Evolutionary conservation across 2,329 filamentous ascomycete species (phyloP), one percentile per base, ranked within the genome.

Genomic region (Grosmannia serpens): DNA sequence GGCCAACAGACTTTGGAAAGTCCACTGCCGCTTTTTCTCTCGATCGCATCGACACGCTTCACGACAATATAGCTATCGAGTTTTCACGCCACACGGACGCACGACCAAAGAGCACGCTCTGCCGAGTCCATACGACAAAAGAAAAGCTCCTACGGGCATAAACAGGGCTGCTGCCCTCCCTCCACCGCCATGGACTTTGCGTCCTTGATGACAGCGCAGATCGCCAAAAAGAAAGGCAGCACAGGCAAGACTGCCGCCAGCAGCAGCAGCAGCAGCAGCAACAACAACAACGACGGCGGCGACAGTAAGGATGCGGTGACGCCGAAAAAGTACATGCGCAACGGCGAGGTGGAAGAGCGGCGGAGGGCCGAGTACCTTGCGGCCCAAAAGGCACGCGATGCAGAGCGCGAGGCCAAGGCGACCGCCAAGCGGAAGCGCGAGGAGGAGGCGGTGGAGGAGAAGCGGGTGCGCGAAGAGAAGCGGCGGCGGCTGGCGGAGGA

Each of bases 121-220:
- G 2, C 17, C 41, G 8, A 44, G n/a, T 7, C 20, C 1, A n/a
- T 20, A 44, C 41, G 41, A 44, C 6, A n/a, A 1, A 4, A 44
- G 17, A 20, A 44, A 44, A 4, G 7, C 7, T 4, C 27, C 26
- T 5, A 29, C 22, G 20, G 20, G 7, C 20, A 6, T n/a, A 17
- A 6, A n/a, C 41, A 44, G 41, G 41, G 20, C 35, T 4, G 33
- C n/a, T 24, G 26, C 27, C 53, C 22, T n/a, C 3, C 33, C 35
- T 24, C 35, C 51, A 26, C 11, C 31, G 52, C 33, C 38, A 99
- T 99, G 94, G 91, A 99, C 73, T 99, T 99, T 76, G 91, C 91
- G 61, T 83, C 90, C 41, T 77, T 99, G 53, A 95, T 99, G 89
- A 85, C 88, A 67, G 88, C 90, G 69, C 91, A 96, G 73, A 94